Conservation (phyloP, 371 early-diverging fungal genomes). For the Entomophthora muscae region DNA sequence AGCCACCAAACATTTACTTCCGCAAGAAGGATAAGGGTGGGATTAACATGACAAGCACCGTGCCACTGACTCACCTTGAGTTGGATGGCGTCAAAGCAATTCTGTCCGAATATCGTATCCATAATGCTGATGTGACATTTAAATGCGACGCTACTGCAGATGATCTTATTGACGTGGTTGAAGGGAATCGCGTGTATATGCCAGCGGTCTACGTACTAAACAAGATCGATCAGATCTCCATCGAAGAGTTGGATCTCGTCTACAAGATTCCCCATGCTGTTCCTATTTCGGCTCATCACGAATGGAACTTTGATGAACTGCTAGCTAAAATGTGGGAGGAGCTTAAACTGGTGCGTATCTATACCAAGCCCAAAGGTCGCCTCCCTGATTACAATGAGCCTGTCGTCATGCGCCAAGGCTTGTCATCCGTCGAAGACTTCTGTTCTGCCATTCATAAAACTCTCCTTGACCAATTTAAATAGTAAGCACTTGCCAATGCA, state of each 20-base stretch:
- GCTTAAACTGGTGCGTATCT: constrained; percentile 57
- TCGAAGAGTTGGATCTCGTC: constrained; percentile 72
- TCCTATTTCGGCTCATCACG: constrained; percentile 93
- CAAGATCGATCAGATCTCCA: constrained; percentile 87
- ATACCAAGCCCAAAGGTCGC: constrained; percentile 97
- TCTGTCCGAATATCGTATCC: constrained; percentile 78
- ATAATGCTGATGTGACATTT: constrained; percentile 84
- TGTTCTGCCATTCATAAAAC: constrained; percentile 97
- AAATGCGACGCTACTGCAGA: constrained; percentile 75
- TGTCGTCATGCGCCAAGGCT: constrained; percentile 72
- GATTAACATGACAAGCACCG: constrained; percentile 74
- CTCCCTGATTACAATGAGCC: constrained; percentile 95
- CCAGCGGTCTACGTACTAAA: constrained; percentile 85
- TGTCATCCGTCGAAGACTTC: constrained; percentile 80
- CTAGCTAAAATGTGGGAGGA: constrained; percentile 90
- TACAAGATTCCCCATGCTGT: constrained; percentile 97
- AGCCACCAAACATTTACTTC: constrained; percentile 91
- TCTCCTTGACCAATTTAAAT: constrained; percentile 88
- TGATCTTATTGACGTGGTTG: constrained; percentile 93
- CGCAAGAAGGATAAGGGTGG: constrained; percentile 91
- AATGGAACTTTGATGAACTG: constrained; percentile 98
- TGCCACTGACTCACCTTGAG: constrained; percentile 70
- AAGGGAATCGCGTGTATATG: constrained; percentile 66
- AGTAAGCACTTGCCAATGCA: constrained; percentile 22
- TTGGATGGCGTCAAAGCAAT: constrained; percentile 73